Evolutionary conservation across 345 rosid species (phyloP).

Genomic region (Crucihimalaya himalaica): DNA sequence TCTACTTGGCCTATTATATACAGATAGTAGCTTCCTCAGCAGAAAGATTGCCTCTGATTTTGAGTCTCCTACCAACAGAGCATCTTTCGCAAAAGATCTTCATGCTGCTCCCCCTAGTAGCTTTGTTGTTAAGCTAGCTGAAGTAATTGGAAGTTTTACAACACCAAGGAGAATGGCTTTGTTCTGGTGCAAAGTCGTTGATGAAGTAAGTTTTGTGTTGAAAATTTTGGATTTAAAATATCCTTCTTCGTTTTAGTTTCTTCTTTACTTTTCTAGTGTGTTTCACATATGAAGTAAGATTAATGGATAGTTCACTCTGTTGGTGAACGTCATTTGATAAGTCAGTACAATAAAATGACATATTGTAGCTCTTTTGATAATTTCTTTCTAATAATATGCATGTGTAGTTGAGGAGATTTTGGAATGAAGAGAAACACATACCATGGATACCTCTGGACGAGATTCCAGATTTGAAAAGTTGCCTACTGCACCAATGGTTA

Average conservation of each 20-base stretch:
- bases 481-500: constrained; percentile 80
- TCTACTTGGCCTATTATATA: constrained; percentile 63
- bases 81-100: constrained; percentile 68
- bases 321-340: constrained; percentile 9
- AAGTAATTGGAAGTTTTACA: constrained; percentile 89
- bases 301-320: constrained; percentile 10
- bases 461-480: constrained; percentile 80
- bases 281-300: constrained; percentile 6
- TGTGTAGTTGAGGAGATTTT: constrained; percentile 78
- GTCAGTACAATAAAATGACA: not conserved
- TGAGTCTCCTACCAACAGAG: constrained; percentile 42
- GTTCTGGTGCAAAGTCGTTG: constrained; percentile 81
- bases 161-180: constrained; percentile 74
- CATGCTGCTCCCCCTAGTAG: constrained; percentile 84
- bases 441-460: constrained; percentile 78
- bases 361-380: constrained; percentile 18
- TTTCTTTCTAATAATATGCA: constrained; percentile 23
- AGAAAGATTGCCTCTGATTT: constrained; percentile 59
- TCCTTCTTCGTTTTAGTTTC: not conserved
- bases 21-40: constrained; percentile 81
- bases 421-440: constrained; percentile 72
- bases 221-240: constrained; percentile 3
- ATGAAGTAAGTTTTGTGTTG: constrained; percentile 62
- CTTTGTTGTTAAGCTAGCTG: constrained; percentile 82
- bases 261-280: constrained; percentile 11